phyloP scores from a whole-genome alignment of 306 rosid species.

The Luffa acutangula region DNA sequence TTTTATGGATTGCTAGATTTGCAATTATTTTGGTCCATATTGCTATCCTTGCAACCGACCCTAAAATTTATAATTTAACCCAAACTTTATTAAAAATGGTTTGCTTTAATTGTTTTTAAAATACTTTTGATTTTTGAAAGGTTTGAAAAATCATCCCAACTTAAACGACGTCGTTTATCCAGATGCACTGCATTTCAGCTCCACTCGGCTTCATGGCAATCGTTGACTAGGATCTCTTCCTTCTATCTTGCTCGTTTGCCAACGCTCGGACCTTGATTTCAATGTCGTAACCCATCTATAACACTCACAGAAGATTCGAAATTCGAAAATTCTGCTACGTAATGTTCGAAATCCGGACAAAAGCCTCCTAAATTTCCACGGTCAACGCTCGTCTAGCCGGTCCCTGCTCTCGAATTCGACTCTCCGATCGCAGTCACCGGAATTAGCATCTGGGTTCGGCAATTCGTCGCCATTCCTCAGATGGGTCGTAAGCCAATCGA shows the following conservation, averaged over 20 bases:
- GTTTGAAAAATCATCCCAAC: background rate
- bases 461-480: constrained; percentile 14
- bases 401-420: background rate
- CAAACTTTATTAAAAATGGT: too few species aligned
- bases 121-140: background rate
- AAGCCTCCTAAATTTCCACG: background rate
- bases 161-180: background rate
- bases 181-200: background rate
- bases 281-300: background rate
- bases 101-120: background rate
- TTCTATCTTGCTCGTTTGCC: background rate
- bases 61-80: too few species aligned
- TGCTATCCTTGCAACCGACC: too few species aligned
- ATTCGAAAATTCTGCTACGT: background rate
- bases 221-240: background rate
- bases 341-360: background rate
- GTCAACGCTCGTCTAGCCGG: constrained; percentile 34
- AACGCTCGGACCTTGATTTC: background rate
- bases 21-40: too few species aligned
- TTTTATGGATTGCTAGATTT: too few species aligned
- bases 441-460: constrained; percentile 21
- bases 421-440: constrained; percentile 2
- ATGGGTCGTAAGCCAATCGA: constrained; percentile 71
- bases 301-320: background rate
- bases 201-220: background rate